Base-by-base conservation (phyloP, 1,139 yeast genomes). In the Yamadazyma epiphylla region DNA sequence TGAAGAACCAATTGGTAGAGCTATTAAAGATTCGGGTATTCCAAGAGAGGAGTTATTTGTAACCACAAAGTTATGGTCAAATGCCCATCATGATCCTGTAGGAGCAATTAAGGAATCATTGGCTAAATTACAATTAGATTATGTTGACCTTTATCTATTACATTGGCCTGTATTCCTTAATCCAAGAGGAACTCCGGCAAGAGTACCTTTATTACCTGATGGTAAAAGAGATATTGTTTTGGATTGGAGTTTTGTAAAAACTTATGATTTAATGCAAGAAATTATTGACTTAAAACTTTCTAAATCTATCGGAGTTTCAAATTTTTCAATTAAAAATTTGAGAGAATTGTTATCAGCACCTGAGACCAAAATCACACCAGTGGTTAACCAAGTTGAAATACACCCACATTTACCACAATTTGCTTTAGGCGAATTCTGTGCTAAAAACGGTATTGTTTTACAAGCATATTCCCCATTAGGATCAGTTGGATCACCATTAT, bases 381-480 rank as follows among this genome's bases (percentile, higher is more conserved):
- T 78, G 20, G 78, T 64, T 29, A 78, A 81, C 55, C 94, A 84
- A 59, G 70, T 82, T 35, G 91, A 82, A 58, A 54, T 76, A 33
- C 94, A 84, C 52, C 91, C 91, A 34, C 70, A 70, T 43, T 65
- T 83, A 35, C 87, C 88, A 28, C 91, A 84, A 53, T 62, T 56
- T 24, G 82, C 81, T 39, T 63, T 85, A 39, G 56, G 73, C 31
- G 74, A 70, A 25, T 82, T 54, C 53, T 67, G 77, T 53, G 60
- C 70, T 38, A 49, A 63, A 19, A 64, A 82, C 42, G 71, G 68
- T 16, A 83, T 85, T 40, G 51, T 69, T 19, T 52, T 79, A 32
- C 84, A 83, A 54, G 89, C 91, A 22, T 86, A 82, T 56, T 79
- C 87, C 23, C 94, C 95, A 37, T 69, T 85, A 43, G 94, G 89